Evolutionary conservation across 208 protist genomes (phyloP).

Genomic region (Trypanosoma scelopori): DNA sequence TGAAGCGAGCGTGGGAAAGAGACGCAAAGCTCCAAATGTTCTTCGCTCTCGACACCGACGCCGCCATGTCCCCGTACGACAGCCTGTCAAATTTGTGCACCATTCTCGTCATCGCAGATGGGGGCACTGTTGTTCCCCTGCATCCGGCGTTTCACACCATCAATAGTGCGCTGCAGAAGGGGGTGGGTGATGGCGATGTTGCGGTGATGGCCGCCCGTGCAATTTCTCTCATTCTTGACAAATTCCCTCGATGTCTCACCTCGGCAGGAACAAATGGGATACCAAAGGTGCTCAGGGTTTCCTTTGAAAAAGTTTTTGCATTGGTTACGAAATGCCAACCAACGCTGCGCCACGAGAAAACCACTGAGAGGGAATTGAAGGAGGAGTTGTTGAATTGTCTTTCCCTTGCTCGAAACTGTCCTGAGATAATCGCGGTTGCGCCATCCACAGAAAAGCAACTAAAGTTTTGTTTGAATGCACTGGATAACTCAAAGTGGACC

Average conservation of each 20-base stretch:
- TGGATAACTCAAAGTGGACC: constrained; percentile 68
- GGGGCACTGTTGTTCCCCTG: constrained; percentile 30
- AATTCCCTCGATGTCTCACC: constrained; percentile 36
- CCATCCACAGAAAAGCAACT: constrained; percentile 60
- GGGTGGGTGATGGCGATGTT: constrained; percentile 56
- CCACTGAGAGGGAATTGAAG: constrained; percentile 53
- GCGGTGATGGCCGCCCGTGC: constrained; percentile 67
- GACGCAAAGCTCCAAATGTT: constrained; percentile 16
- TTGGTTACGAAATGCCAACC: constrained; percentile 23
- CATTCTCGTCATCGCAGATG: constrained; percentile 44
- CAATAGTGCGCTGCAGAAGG: constrained; percentile 28
- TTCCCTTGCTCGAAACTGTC: constrained; percentile 35
- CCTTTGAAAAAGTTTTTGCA: constrained; percentile 25
- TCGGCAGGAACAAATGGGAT: constrained; percentile 9
- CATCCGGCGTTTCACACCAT: constrained; percentile 28
- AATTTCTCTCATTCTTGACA: constrained; percentile 67
- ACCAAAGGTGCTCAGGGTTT: constrained; percentile 14
- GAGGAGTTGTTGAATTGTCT: constrained; percentile 82
- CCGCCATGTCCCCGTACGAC: constrained; percentile 33
- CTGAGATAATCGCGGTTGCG: constrained; percentile 30
- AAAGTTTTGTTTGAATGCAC: constrained; percentile 53
- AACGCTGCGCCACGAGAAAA: constrained; percentile 41
- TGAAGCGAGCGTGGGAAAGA: background rate
- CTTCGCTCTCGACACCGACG: constrained; percentile 1
- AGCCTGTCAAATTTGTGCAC: constrained; percentile 53